These are phyloP conservation scores for Trichophyton verrucosum DNA, from an alignment of 2,329 filamentous ascomycete genomes.

Conservation along the genomic window DNA sequence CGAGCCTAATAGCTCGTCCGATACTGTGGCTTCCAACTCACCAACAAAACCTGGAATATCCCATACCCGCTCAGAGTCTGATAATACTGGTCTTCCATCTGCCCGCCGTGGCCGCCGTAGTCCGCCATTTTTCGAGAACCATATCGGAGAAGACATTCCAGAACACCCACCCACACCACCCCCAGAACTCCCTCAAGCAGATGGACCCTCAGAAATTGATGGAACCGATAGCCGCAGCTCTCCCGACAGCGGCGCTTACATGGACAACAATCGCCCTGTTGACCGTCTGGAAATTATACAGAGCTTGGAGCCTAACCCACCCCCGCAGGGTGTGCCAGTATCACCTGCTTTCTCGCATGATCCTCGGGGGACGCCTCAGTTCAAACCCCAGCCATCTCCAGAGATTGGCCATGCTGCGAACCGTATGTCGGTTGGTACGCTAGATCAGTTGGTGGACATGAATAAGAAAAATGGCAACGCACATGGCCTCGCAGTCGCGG, in stretches of 20 bases:
- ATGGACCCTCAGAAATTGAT: conserved; percentile 16
- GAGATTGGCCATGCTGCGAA: conserved; percentile 72
- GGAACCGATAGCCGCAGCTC: conserved; percentile 28
- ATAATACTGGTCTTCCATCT: conserved; percentile 17
- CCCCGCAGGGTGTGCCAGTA: conserved; percentile 62
- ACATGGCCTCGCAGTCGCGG: conserved; percentile 27
- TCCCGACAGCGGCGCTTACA: conserved; percentile 27
- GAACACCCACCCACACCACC: conserved; percentile 29
- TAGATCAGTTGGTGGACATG: conserved; percentile 66
- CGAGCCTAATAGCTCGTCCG: conserved; percentile 21
- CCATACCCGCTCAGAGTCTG: conserved; percentile 24
- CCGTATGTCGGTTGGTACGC: conserved; percentile 67
- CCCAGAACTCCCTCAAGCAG: conserved; percentile 23
- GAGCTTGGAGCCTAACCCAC: conserved; percentile 39
- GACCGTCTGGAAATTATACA: conserved; percentile 22
- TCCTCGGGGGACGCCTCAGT: conserved; percentile 56
- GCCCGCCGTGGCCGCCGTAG: neutral
- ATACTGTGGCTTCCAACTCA: neutral
- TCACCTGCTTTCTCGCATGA: conserved; percentile 72
- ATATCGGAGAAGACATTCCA: conserved; percentile 14
- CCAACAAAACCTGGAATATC: conserved; percentile 7
- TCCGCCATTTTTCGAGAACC: conserved; percentile 5
- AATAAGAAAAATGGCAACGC: conserved; percentile 34
- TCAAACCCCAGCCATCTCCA: conserved; percentile 59
- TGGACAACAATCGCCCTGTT: conserved; percentile 12